Conservation (phyloP, 2,329 filamentous ascomycete genomes). For the Colletotrichum sp. region DNA sequence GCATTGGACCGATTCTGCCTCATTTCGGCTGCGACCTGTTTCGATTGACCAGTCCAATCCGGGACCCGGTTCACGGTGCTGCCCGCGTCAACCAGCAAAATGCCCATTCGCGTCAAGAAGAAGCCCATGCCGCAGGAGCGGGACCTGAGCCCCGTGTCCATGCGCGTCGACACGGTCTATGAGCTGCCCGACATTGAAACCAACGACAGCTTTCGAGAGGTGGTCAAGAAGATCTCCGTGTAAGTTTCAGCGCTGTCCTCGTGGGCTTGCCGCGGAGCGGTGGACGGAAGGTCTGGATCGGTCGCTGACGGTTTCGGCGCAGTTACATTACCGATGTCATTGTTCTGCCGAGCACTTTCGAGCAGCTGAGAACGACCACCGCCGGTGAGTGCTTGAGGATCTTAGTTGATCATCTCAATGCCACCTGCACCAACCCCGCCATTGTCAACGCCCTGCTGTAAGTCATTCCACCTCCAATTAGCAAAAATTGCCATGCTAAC, state of each 20-base stretch:
- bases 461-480: slow-evolving; percentile 34
- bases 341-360: slow-evolving; percentile 71
- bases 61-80: not conserved
- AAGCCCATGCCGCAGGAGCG: slow-evolving; percentile 33
- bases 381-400: slow-evolving; percentile 62
- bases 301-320: slow-evolving; percentile 13
- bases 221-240: slow-evolving; percentile 72
- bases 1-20: not conserved
- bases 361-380: slow-evolving; percentile 72
- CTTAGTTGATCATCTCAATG: slow-evolving; percentile 68
- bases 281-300: not conserved
- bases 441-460: slow-evolving; percentile 78
- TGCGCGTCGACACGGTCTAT: slow-evolving; percentile 32
- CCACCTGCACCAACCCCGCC: slow-evolving; percentile 69
- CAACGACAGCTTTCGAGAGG: slow-evolving; percentile 65
- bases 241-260: slow-evolving; percentile 36
- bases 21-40: not conserved
- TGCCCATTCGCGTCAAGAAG: slow-evolving; percentile 43
- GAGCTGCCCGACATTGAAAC: slow-evolving; percentile 61
- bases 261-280: not conserved
- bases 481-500: not conserved
- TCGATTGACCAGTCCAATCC: not conserved
- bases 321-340: slow-evolving; percentile 70
- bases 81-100: slow-evolving; percentile 18
- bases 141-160: slow-evolving; percentile 39